phyloP scores from a whole-genome alignment of 169 alveolate species.

The Plasmodium vivax region DNA sequence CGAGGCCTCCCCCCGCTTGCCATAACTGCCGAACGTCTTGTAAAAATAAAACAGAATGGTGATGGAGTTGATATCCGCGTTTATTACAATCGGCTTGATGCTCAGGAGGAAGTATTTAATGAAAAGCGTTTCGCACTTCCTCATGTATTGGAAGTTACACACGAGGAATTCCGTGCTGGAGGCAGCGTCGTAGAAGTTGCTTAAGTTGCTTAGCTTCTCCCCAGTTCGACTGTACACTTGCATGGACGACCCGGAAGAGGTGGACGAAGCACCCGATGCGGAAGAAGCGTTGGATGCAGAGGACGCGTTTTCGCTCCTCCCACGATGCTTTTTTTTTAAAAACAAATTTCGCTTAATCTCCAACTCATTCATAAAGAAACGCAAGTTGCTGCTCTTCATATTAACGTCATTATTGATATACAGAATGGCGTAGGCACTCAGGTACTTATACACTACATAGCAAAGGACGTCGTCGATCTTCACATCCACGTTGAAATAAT shows the following conservation, averaged over 20 bases:
- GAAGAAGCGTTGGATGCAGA: background rate
- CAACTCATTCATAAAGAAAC: conserved; percentile 22
- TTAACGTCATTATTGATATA: conserved; percentile 29
- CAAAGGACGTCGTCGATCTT: conserved; percentile 14
- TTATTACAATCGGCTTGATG: conserved; percentile 50
- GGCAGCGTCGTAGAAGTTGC: background rate
- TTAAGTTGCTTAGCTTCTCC: background rate
- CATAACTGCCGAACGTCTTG: conserved; percentile 31
- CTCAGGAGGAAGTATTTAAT: conserved; percentile 46
- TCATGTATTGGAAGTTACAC: conserved; percentile 51
- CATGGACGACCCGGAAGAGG: background rate
- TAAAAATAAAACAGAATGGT: conserved; percentile 52
- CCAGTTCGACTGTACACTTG: background rate
- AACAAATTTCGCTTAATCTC: conserved; percentile 34
- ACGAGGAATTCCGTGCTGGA: background rate
- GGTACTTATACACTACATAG: conserved; percentile 36
- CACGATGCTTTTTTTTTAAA: conserved; percentile 4
- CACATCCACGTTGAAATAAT: conserved; percentile 38
- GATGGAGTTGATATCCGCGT: conserved; percentile 48
- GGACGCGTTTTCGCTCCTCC: background rate
- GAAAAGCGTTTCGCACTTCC: conserved; percentile 50
- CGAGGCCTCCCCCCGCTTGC: background rate
- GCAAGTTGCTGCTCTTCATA: conserved; percentile 20
- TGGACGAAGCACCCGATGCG: background rate
- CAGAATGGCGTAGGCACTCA: conserved; percentile 32